Conservation (phyloP, 2,329 filamentous ascomycete genomes). For the Microsporum canis region DNA sequence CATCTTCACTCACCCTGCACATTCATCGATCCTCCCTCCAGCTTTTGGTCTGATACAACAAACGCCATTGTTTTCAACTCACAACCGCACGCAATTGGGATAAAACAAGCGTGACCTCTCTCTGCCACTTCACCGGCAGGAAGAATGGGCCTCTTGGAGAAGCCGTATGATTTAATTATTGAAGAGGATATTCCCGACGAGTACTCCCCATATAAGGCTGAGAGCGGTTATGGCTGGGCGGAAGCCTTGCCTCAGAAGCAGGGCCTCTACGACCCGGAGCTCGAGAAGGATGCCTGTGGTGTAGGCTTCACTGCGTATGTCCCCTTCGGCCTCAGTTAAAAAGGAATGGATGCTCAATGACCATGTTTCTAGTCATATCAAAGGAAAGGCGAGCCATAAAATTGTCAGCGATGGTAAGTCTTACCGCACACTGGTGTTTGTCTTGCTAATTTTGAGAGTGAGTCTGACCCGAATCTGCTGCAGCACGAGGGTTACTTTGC, state of each 20-base stretch:
- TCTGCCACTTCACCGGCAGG: conserved; percentile 14
- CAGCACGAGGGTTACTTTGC: conserved; percentile 86
- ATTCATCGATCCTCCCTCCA: neutral
- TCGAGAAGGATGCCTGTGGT: conserved; percentile 99
- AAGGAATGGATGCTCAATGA: conserved; percentile 1
- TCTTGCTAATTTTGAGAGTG: neutral
- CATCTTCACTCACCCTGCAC: neutral
- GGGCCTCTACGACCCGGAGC: conserved; percentile 90
- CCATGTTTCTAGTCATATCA: conserved; percentile 62
- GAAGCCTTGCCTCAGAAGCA: conserved; percentile 93
- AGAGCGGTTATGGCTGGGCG: conserved; percentile 76
- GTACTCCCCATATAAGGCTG: conserved; percentile 44
- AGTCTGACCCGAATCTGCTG: neutral
- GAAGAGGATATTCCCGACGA: conserved; percentile 36
- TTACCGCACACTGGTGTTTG: neutral
- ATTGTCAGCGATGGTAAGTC: conserved; percentile 90
- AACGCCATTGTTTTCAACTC: neutral
- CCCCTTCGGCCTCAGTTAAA: neutral
- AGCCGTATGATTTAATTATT: conserved; percentile 38
- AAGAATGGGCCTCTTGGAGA: conserved; percentile 44
- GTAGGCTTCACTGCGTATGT: conserved; percentile 95
- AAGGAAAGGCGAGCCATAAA: conserved; percentile 94
- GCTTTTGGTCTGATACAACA: neutral
- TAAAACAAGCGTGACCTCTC: neutral
- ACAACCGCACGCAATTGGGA: neutral